phyloP scores from a whole-genome alignment of 2,329 filamentous ascomycete species.

The Alternaria sp. region DNA sequence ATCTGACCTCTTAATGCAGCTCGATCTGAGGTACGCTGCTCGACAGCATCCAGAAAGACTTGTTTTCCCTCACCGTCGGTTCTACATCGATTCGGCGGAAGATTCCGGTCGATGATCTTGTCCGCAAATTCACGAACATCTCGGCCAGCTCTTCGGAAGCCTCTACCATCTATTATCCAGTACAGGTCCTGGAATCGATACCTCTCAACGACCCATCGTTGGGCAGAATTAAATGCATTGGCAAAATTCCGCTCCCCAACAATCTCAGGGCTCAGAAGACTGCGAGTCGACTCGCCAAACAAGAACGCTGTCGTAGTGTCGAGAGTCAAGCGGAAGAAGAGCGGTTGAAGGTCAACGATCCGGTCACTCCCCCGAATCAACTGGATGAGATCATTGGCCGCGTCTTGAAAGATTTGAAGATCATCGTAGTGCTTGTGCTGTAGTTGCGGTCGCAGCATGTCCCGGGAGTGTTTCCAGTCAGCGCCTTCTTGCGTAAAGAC shows the following conservation, averaged over 20 bases:
- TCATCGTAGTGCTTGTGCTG: background rate
- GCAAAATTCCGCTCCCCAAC: background rate
- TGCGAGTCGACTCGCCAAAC: slow-evolving; percentile 31
- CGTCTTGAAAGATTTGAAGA: background rate
- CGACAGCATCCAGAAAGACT: slow-evolving; percentile 28
- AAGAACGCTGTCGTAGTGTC: slow-evolving; percentile 44
- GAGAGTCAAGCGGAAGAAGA: slow-evolving; percentile 49
- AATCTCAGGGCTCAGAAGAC: background rate
- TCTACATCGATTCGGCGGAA: background rate
- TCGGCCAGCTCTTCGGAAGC: background rate
- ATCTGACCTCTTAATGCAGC: slow-evolving; percentile 71
- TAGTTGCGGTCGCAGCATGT: background rate
- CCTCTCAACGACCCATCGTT: background rate
- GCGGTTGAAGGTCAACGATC: slow-evolving; percentile 41
- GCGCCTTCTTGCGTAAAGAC: slow-evolving; percentile 44
- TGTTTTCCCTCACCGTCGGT: slow-evolving; percentile 3
- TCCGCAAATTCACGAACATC: background rate
- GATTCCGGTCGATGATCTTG: background rate
- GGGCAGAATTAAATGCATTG: background rate
- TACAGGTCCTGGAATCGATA: background rate
- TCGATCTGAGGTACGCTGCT: slow-evolving; percentile 3
- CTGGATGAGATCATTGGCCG: background rate
- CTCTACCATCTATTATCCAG: background rate
- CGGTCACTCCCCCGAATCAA: background rate
- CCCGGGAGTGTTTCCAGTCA: slow-evolving; percentile 14